These are phyloP conservation scores for Rickenella mellea DNA, from an alignment of 768 basidiomycete species.

Conservation along the genomic window DNA sequence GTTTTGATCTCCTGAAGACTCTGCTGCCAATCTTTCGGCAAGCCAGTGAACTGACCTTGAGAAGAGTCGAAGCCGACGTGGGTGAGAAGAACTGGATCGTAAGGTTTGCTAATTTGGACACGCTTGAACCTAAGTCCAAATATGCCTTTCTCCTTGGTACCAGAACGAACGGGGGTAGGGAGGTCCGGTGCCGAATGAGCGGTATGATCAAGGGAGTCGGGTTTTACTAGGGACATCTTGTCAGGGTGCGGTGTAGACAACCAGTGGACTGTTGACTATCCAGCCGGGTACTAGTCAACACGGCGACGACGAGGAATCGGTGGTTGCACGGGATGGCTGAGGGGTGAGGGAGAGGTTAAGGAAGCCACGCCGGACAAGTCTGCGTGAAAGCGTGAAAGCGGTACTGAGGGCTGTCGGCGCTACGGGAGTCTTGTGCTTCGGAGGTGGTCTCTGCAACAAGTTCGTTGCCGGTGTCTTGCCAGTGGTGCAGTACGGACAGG, in stretches of 20 bases:
- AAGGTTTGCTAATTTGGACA: constrained; percentile 92
- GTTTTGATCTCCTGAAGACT: constrained; percentile 93
- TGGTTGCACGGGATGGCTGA: constrained; percentile 29
- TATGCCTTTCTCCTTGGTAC: constrained; percentile 20
- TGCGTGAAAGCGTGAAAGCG: constrained; percentile 34
- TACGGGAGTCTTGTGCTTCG: constrained; percentile 23
- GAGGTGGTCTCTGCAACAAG: too few species aligned
- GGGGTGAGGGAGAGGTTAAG: constrained; percentile 35
- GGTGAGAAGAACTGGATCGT: constrained; percentile 97
- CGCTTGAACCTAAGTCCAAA: constrained; percentile 71
- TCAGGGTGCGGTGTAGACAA: too few species aligned
- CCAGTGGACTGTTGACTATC: too few species aligned
- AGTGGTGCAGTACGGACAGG: too few species aligned
- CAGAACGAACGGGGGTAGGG: constrained; percentile 4
- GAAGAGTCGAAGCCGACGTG: constrained; percentile 99
- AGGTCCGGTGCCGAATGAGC: constrained; percentile 5
- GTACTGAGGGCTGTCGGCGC: constrained; percentile 67
- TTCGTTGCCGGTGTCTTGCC: too few species aligned
- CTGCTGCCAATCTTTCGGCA: constrained; percentile 99
- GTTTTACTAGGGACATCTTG: too few species aligned
- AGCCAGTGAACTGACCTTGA: constrained; percentile 94
- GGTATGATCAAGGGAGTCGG: constrained; percentile 12
- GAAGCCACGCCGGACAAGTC: constrained; percentile 12
- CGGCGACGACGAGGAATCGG: too few species aligned
- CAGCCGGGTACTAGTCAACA: too few species aligned